Conservation (phyloP, 768 basidiomycete species). For the Trametes cinnabarina region DNA sequence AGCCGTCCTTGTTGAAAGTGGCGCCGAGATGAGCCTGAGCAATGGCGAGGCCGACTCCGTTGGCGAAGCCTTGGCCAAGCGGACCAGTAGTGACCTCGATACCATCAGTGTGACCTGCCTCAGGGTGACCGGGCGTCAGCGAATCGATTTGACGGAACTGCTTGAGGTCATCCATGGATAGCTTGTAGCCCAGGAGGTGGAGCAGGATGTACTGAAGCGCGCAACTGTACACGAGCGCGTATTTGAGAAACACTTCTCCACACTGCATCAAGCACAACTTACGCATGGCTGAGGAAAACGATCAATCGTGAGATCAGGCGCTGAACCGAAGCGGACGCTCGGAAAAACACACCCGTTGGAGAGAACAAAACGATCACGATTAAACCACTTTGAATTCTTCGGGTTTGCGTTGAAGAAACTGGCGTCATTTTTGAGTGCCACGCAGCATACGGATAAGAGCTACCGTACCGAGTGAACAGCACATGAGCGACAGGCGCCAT, state of each 20-base stretch:
- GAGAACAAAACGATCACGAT: constrained; percentile 95
- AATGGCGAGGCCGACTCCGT: constrained; percentile 91
- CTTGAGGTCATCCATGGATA: constrained; percentile 91
- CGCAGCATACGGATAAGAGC: constrained; percentile 16
- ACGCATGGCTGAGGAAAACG: constrained; percentile 62
- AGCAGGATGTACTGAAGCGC: constrained; percentile 91
- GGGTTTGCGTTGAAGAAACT: constrained; percentile 90
- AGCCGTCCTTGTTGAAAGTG: constrained; percentile 85
- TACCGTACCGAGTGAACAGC: constrained; percentile 66
- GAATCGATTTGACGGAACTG: constrained; percentile 89
- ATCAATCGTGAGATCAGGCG: constrained; percentile 18
- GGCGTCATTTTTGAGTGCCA: not conserved
- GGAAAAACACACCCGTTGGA: constrained; percentile 76
- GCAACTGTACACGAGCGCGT: constrained; percentile 52
- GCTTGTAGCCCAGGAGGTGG: constrained; percentile 89
- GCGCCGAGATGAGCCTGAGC: constrained; percentile 89
- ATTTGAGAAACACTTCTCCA: not conserved
- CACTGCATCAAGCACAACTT: constrained; percentile 32
- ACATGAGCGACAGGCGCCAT: constrained; percentile 84
- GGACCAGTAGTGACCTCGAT: constrained; percentile 95
- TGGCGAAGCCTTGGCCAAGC: constrained; percentile 91
- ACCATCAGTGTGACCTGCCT: constrained; percentile 68
- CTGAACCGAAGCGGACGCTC: not conserved
- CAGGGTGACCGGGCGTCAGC: constrained; percentile 92
- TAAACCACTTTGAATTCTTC: constrained; percentile 88